These are phyloP conservation scores for Bryum argenteum DNA, from an alignment of 225 moss, liverwort and hornwort genomes.

Conservation along the genomic window DNA sequence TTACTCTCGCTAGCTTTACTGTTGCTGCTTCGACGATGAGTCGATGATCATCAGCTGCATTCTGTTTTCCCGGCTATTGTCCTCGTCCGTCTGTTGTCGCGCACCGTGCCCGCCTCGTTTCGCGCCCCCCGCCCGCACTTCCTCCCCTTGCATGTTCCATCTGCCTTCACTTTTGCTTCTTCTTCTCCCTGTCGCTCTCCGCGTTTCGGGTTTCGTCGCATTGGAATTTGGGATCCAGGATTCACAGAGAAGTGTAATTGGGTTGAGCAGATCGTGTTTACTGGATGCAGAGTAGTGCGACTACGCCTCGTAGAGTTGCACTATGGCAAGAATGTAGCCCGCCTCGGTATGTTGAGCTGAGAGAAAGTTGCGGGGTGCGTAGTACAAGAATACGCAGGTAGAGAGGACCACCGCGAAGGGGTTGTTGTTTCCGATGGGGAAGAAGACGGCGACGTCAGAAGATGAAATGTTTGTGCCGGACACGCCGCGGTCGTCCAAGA, in stretches of 20 bases:
- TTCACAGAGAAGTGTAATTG: slow-evolving; percentile 19
- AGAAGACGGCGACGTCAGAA: slow-evolving; percentile 46
- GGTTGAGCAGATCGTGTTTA: slow-evolving; percentile 24
- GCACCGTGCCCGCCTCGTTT: slow-evolving; percentile 46
- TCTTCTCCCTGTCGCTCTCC: not conserved
- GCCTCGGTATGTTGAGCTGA: slow-evolving; percentile 37
- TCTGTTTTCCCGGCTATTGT: slow-evolving; percentile 35
- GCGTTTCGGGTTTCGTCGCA: slow-evolving; percentile 12
- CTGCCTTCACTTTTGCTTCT: not conserved
- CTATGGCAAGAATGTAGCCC: slow-evolving; percentile 50
- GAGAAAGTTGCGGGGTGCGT: slow-evolving; percentile 10
- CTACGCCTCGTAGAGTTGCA: slow-evolving; percentile 16
- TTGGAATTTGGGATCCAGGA: slow-evolving; percentile 38
- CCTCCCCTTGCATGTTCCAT: not conserved
- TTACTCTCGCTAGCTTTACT: not conserved
- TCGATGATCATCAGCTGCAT: slow-evolving; percentile 6
- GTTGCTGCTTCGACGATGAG: slow-evolving; percentile 10
- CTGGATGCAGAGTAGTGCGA: slow-evolving; percentile 22
- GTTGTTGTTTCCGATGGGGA: slow-evolving; percentile 42
- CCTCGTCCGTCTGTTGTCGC: slow-evolving; percentile 24
- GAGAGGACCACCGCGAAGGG: not conserved
- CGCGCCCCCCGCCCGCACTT: slow-evolving; percentile 21
- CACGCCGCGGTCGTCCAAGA: slow-evolving; percentile 50
- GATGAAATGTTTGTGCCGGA: slow-evolving; percentile 53
- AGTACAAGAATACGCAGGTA: not conserved